These are phyloP conservation scores for Colletotrichum cereale DNA, from an alignment of 2,329 filamentous ascomycete species.

Conservation along the genomic window DNA sequence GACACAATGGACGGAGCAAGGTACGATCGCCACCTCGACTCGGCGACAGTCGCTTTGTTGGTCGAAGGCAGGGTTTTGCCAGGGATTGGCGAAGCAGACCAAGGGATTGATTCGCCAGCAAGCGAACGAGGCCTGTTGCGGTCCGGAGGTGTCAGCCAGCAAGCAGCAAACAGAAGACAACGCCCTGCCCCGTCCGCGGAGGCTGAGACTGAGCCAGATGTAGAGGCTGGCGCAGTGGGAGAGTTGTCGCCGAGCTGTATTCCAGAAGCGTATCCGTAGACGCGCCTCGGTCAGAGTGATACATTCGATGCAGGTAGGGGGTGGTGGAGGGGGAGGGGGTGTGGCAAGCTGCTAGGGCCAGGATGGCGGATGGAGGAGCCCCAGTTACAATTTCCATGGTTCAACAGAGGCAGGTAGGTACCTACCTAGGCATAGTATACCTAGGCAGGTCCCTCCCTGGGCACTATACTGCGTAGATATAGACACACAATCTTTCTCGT, in stretches of 20 bases:
- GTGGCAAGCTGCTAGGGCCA: background rate
- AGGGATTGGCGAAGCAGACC: background rate
- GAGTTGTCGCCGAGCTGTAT: slow-evolving; percentile 30
- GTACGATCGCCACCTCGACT: too few relatives aligned
- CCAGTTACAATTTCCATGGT: slow-evolving; percentile 12
- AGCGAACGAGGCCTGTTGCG: slow-evolving; percentile 2
- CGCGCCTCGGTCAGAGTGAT: slow-evolving; percentile 2
- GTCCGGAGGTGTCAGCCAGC: background rate
- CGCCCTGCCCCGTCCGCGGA: slow-evolving; percentile 2
- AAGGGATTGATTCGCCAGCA: background rate
- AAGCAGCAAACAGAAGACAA: slow-evolving; percentile 1
- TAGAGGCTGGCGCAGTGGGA: slow-evolving; percentile 1
- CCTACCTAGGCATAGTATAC: too few relatives aligned
- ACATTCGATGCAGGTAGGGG: background rate
- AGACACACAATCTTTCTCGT: too few relatives aligned
- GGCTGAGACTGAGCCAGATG: slow-evolving; percentile 2
- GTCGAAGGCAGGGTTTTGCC: background rate
- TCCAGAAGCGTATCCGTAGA: slow-evolving; percentile 38
- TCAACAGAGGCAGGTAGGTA: slow-evolving; percentile 18
- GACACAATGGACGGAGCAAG: too few relatives aligned
- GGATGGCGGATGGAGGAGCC: slow-evolving; percentile 2
- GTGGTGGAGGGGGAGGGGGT: background rate
- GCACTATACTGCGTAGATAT: too few relatives aligned
- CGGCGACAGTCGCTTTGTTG: background rate
- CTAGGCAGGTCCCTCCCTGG: too few relatives aligned